phyloP scores from a whole-genome alignment of 176 grass and related monocot species.

The Zea mays region Zm-B73-REFERENCE-NAM-5.0 NC_050100.1:225489001-225489500 shows the following conservation, averaged over 20 bases:
- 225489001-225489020: background rate
- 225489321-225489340: background rate
- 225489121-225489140: conserved; percentile 83
- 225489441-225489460: too few relatives aligned
- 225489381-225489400: too few relatives aligned
- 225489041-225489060: conserved; percentile 67
- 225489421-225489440: too few relatives aligned
- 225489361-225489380: background rate
- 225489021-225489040: background rate
- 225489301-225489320: background rate
- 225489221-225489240: background rate
- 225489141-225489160: background rate
- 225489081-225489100: conserved; percentile 87
- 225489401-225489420: too few relatives aligned
- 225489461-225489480: too few relatives aligned
- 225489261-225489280: background rate
- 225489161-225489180: background rate
- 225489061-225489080: conserved; percentile 66
- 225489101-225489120: conserved; percentile 51
- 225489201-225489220: background rate
- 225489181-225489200: background rate
- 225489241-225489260: background rate
- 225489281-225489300: background rate
- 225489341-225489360: background rate
- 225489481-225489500: too few relatives aligned